These are phyloP conservation scores for Clarireedia monteithiana DNA, from an alignment of 2,329 filamentous ascomycete species.

Conservation along the genomic window DNA sequence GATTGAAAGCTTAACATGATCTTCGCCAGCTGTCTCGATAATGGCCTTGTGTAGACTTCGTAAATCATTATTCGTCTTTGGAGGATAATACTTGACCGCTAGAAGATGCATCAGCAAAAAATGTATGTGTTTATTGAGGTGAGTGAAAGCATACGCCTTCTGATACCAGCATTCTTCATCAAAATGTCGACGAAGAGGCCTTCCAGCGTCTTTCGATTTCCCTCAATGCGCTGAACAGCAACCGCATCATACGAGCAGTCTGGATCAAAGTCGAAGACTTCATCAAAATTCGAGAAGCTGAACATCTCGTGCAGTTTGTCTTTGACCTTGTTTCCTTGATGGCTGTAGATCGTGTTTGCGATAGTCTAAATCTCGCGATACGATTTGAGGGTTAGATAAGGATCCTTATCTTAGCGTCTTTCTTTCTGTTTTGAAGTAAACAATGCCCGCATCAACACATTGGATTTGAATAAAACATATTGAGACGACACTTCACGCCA, in stretches of 20 bases:
- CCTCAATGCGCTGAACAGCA: constrained; percentile 54
- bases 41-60: constrained; percentile 64
- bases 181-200: constrained; percentile 78
- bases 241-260: constrained; percentile 56
- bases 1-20: constrained; percentile 74
- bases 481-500: neutral
- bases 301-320: constrained; percentile 38
- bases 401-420: constrained; percentile 19
- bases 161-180: constrained; percentile 60
- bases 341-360: too few species aligned
- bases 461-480: constrained; percentile 3
- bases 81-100: constrained; percentile 64
- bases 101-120: constrained; percentile 4
- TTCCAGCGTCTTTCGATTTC: constrained; percentile 58
- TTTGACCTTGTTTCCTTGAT: too few species aligned
- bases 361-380: neutral
- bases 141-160: constrained; percentile 47
- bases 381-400: constrained; percentile 9
- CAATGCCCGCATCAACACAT: constrained; percentile 1
- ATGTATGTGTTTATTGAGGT: constrained; percentile 1
- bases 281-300: constrained; percentile 58
- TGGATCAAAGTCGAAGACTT: constrained; percentile 55
- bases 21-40: constrained; percentile 53
- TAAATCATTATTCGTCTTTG: constrained; percentile 59
- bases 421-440: constrained; percentile 10